phyloP scores from a whole-genome alignment of 805 yeast genomes.

The Babjeviella inositovora region DNA sequence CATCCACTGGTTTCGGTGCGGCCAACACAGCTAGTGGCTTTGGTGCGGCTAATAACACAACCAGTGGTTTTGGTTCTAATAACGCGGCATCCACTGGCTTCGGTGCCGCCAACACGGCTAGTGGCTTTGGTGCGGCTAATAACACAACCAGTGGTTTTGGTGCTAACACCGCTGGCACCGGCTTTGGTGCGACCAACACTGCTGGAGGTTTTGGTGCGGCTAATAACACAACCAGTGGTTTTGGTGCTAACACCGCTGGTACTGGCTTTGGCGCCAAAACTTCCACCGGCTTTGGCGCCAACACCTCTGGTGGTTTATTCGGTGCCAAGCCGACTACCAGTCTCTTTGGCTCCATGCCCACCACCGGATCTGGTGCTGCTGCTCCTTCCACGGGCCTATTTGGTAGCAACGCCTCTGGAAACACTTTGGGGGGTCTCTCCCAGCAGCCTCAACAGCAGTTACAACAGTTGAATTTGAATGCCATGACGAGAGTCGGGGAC shows the following conservation, averaged over 20 bases:
- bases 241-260: conserved; percentile 5
- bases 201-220: conserved; percentile 3
- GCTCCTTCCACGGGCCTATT: conserved; percentile 6
- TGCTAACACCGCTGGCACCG: conserved; percentile 5
- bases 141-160: conserved; percentile 1
- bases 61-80: conserved; percentile 1
- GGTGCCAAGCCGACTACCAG: conserved; percentile 3
- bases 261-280: conserved; percentile 4
- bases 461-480: conserved; percentile 35
- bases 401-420: conserved; percentile 4
- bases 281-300: conserved; percentile 6
- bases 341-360: conserved; percentile 4
- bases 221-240: conserved; percentile 4
- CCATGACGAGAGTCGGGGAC: conserved; percentile 64
- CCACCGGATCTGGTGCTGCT: conserved; percentile 6
- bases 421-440: conserved; percentile 1
- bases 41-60: conserved; percentile 1
- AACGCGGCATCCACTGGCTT: neutral
- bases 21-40: conserved; percentile 1
- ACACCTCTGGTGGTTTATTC: conserved; percentile 6
- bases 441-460: conserved; percentile 23
- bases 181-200: conserved; percentile 9
- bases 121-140: neutral
- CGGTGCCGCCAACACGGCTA: neutral
- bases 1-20: conserved; percentile 1